Conservation (phyloP, 2,329 filamentous ascomycete species). For the Botrytis elliptica region DNA sequence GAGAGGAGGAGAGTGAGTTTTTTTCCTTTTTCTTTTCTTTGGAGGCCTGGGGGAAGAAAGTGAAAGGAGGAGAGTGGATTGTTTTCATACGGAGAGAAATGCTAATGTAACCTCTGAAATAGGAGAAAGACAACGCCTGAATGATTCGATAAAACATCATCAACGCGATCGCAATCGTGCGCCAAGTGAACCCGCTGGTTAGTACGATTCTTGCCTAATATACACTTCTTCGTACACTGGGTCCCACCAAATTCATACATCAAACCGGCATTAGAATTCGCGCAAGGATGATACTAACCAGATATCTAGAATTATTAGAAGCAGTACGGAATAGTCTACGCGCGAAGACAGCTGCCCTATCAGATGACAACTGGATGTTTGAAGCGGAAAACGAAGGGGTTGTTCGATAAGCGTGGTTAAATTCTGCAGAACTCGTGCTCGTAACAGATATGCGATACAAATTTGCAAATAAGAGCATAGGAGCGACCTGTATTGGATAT, state of each 20-base stretch:
- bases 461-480: neutral
- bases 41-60: no score
- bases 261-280: neutral
- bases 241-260: neutral
- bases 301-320: slow-evolving; percentile 61
- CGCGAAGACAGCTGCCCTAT: slow-evolving; percentile 69
- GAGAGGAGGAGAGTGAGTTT: slow-evolving; percentile 50
- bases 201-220: slow-evolving; percentile 29
- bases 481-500: neutral
- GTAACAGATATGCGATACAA: neutral
- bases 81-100: slow-evolving; percentile 36
- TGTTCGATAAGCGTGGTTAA: slow-evolving; percentile 16
- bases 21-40: neutral
- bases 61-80: fast-evolving
- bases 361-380: slow-evolving; percentile 91
- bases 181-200: slow-evolving; percentile 66
- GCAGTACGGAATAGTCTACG: slow-evolving; percentile 67
- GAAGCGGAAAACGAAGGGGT: slow-evolving; percentile 49
- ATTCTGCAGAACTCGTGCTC: slow-evolving; percentile 4
- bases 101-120: slow-evolving; percentile 24
- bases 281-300: slow-evolving; percentile 15
- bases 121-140: slow-evolving; percentile 60
- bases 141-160: slow-evolving; percentile 61
- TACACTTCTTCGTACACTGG: no score
- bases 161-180: slow-evolving; percentile 54